Percentiles rank a stretch among this genome's conserved stretches.
Evolutionary conservation across 208 protist genomes (phyloP).

Genomic region (Trypanosoma mega): DNA sequence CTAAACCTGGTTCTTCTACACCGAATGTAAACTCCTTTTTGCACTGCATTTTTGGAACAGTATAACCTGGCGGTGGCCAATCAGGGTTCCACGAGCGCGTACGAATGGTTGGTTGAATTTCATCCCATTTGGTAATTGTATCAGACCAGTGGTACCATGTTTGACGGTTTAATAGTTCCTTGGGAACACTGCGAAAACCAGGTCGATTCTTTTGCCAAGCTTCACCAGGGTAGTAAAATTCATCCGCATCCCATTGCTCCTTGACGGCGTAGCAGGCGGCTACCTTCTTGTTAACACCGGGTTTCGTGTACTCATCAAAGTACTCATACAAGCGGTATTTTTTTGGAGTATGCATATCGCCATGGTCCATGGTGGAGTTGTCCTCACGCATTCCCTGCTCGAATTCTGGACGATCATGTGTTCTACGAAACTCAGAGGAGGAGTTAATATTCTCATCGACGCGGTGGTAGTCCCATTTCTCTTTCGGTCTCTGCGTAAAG

Average conservation of each 20-base stretch:
- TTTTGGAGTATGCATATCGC: conserved; percentile 70
- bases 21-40: conserved; percentile 88
- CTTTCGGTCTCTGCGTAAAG: conserved; percentile 61
- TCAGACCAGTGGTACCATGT: conserved; percentile 91
- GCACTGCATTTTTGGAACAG: conserved; percentile 76
- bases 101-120: conserved; percentile 83
- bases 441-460: conserved; percentile 90
- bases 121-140: conserved; percentile 83
- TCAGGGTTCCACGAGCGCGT: conserved; percentile 86
- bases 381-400: conserved; percentile 78
- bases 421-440: conserved; percentile 73
- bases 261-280: conserved; percentile 76
- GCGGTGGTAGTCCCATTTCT: conserved; percentile 87
- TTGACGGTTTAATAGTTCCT: conserved; percentile 83
- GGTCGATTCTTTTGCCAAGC: conserved; percentile 83
- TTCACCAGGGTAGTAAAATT: conserved; percentile 91
- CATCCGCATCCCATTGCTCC: conserved; percentile 86
- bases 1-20: conserved; percentile 74
- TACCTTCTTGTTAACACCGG: conserved; percentile 73
- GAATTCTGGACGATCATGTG: conserved; percentile 64
- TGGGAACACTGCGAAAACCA: conserved; percentile 82
- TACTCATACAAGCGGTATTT: conserved; percentile 88
- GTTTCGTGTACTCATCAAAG: conserved; percentile 90
- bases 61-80: conserved; percentile 87
- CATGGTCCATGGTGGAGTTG: conserved; percentile 64